Conservation (phyloP, 2,329 filamentous ascomycete species). For the Didymella arachidicola region DNA sequence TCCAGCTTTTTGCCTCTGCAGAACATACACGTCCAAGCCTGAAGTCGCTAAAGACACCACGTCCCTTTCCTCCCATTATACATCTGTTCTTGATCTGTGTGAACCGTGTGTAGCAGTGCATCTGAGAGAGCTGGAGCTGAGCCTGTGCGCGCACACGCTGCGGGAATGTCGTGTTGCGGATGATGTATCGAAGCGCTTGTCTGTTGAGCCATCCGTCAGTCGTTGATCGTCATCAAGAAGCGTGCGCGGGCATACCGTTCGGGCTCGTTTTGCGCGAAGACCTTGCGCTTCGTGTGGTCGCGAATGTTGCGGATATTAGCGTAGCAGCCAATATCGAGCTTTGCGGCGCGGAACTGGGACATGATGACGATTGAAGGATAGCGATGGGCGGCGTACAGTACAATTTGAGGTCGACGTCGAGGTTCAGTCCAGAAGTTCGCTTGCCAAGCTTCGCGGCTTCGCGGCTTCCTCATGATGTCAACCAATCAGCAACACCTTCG, state of each 20-base stretch:
- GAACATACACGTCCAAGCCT: conserved; percentile 82
- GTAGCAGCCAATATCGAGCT: conserved; percentile 86
- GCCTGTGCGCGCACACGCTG: conserved; percentile 85
- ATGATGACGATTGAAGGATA: conserved; percentile 39
- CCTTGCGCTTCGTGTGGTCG: conserved; percentile 96
- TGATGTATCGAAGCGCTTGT: conserved; percentile 83
- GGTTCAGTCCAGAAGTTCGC: conserved; percentile 17
- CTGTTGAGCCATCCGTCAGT: conserved; percentile 55
- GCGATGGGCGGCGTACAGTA: conserved; percentile 19
- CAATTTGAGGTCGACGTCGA: conserved; percentile 8
- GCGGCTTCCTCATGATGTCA: conserved; percentile 20
- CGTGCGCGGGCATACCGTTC: conserved; percentile 70
- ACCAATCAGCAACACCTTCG: conserved; percentile 16
- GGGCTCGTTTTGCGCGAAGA: conserved; percentile 84
- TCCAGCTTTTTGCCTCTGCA: no score
- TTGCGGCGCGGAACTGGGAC: conserved; percentile 86
- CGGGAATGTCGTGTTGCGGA: conserved; percentile 88
- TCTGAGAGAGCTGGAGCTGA: conserved; percentile 89
- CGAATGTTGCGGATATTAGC: conserved; percentile 87
- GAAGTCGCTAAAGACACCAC: conserved; percentile 92
- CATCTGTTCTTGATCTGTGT: conserved; percentile 96
- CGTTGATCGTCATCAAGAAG: conserved; percentile 4
- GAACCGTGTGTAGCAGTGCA: conserved; percentile 93
- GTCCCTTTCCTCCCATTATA: conserved; percentile 86
- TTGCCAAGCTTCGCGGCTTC: conserved; percentile 26